Conservation (phyloP, 139 green algal species). For the Asterochloris sp. region DNA sequence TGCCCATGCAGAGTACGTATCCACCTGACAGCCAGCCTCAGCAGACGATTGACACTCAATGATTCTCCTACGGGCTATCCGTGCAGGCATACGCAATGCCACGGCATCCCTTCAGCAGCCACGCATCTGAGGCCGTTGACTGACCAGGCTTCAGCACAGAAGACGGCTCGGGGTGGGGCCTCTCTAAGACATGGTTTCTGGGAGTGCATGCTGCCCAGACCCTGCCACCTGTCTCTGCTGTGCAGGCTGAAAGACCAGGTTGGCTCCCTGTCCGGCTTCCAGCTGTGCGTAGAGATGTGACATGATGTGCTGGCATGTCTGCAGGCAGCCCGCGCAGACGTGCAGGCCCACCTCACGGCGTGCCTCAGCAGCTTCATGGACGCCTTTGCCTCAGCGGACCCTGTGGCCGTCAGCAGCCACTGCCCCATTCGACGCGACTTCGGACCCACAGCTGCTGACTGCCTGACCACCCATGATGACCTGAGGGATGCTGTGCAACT, state of each 20-base stretch:
- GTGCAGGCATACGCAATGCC: too few species aligned
- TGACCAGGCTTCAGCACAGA: too few species aligned
- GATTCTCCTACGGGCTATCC: too few species aligned
- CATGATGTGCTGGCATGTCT: neutral
- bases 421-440: too few species aligned
- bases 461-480: constrained; percentile 2
- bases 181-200: neutral
- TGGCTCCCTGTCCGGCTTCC: too few species aligned
- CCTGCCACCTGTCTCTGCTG: neutral
- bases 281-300: neutral
- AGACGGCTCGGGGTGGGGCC: too few species aligned
- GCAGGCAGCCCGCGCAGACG: neutral
- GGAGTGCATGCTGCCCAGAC: neutral
- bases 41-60: too few species aligned
- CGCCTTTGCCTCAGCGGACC: neutral
- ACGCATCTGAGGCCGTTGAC: too few species aligned
- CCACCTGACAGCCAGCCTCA: too few species aligned
- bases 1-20: too few species aligned
- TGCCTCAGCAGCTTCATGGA: neutral
- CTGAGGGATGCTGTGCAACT: constrained; percentile 8
- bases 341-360: neutral
- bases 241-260: too few species aligned
- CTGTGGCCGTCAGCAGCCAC: neutral
- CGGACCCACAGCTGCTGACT: neutral
- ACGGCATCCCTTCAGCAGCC: too few species aligned